These are phyloP conservation scores for Flueggea neowawraea DNA, from an alignment of 441 rosid species.

Conservation along the genomic window DNA sequence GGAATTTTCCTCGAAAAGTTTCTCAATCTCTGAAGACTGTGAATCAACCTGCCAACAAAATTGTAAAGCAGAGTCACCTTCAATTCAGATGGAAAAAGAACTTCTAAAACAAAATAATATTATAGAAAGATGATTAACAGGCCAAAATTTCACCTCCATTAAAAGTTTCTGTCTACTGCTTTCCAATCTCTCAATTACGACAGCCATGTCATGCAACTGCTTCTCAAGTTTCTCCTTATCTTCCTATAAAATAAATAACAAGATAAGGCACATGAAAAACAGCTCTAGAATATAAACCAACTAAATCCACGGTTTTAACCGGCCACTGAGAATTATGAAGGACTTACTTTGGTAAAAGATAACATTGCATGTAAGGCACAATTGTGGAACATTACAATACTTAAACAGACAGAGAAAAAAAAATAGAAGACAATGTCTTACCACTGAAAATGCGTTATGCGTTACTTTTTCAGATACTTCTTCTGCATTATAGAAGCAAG, in stretches of 20 bases:
- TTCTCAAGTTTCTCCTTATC: constrained; percentile 85
- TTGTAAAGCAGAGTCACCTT: constrained; percentile 2
- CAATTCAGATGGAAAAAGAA: constrained; percentile 9
- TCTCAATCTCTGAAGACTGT: constrained; percentile 97
- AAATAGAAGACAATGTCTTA: constrained; percentile 24
- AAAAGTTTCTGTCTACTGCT: constrained; percentile 95
- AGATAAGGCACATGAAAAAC: constrained; percentile 1
- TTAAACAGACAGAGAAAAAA: background rate
- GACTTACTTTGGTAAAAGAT: too few species aligned
- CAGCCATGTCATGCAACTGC: constrained; percentile 97
- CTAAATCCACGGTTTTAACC: too few species aligned
- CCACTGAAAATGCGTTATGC: constrained; percentile 56
- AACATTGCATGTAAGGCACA: too few species aligned
- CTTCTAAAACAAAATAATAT: background rate
- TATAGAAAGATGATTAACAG: constrained; percentile 2
- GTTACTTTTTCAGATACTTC: constrained; percentile 35
- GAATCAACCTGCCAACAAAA: constrained; percentile 68
- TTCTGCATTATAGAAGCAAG: constrained; percentile 41
- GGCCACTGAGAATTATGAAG: too few species aligned
- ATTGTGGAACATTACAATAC: too few species aligned
- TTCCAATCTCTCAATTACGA: constrained; percentile 89
- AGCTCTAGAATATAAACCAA: constrained; percentile 1
- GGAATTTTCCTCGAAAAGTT: constrained; percentile 87
- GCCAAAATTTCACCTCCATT: constrained; percentile 57
- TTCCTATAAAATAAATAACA: constrained; percentile 46